These are phyloP conservation scores for Isoetes taiwanensis DNA, from an alignment of 75 land plant genomes.

Conservation along the genomic window DNA sequence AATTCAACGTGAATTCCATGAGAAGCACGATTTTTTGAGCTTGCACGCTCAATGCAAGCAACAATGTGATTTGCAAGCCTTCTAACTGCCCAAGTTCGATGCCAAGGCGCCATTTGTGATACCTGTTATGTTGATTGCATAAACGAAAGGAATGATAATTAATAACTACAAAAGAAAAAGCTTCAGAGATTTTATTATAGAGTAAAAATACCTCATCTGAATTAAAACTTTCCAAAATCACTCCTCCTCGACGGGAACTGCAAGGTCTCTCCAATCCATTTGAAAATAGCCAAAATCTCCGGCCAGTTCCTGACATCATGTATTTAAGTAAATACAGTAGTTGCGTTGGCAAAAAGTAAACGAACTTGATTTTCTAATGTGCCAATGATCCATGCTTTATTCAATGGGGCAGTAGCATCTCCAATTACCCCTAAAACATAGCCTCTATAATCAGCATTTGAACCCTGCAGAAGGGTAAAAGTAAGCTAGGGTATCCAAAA, in stretches of 20 bases:
- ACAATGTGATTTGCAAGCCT: constrained; percentile 24
- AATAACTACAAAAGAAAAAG: too few relatives aligned
- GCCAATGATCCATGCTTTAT: constrained; percentile 18
- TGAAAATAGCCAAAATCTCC: constrained; percentile 23
- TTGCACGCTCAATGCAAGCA: constrained; percentile 24
- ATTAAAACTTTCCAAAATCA: constrained; percentile 31
- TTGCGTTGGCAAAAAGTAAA: too few relatives aligned
- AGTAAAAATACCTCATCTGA: constrained; percentile 26
- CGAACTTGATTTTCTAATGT: too few relatives aligned
- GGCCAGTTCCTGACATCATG: constrained; percentile 26
- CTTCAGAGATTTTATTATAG: too few relatives aligned
- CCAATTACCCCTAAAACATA: constrained; percentile 33
- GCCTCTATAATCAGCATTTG: constrained; percentile 31
- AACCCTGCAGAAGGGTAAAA: too few relatives aligned
- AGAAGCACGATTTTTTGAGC: constrained; percentile 20
- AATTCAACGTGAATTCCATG: constrained; percentile 17
- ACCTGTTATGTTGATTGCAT: too few relatives aligned
- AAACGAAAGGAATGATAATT: too few relatives aligned
- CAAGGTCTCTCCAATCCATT: constrained; percentile 41
- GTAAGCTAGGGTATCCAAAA: too few relatives aligned
- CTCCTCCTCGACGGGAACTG: constrained; percentile 36
- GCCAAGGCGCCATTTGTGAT: constrained; percentile 26
- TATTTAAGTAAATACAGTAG: background rate
- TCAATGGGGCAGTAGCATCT: constrained; percentile 20
- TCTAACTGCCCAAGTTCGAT: constrained; percentile 28